Evolutionary conservation across 2,329 filamentous ascomycete species (phyloP), one percentile per base, ranked within the genome.

Genomic region (Beauveria australis): DNA sequence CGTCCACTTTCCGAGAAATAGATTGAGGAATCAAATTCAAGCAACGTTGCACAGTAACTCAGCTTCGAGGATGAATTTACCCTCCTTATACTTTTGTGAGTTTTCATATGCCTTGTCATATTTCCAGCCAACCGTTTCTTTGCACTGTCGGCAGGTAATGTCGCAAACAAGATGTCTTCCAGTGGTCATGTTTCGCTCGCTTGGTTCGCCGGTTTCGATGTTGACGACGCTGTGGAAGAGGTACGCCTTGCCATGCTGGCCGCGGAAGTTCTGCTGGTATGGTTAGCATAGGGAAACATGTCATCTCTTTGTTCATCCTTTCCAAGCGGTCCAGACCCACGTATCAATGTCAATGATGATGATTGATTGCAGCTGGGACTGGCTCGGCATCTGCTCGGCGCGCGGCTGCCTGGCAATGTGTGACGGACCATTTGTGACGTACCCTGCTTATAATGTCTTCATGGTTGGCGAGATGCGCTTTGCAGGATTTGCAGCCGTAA

Each of bases 21-120:
- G 46, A 48, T 24, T 5, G 3, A 19, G 5, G 1, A 6, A 30
- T 22, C 5, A 37, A 37, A 30, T 18, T 54, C 70, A 86, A 68
- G 79, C 83, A 63, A 97, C 92, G 66, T 86, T 87, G 74, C 89
- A 93, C 44, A 97, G 80, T 65, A 97, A 76, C 78, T 96, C 92
- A 37, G 89, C 90, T 79, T 97, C 93, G 61, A 99, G 81, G 63
- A 99, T 99, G 73, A 89, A 97, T 78, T 97, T 99, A 60, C 92
- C 92, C 80, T 99, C 94, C 79, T 99, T 99, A 78, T 99, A 99
- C 77, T 96, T 96, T 82, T 99, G 93, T 65, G 82, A 87, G 40
- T 79, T 75, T 78, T 99, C 94, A 73, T 89, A 97, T 1, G 94
- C 94, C 78, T 95, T 96, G 76, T 99, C 94, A 73, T 99, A 99